A percentile compares a stretch with the other conserved stretches of the same genome.
Conservation (phyloP, 768 basidiomycete genomes). For the Lenzites betulinus region DNA sequence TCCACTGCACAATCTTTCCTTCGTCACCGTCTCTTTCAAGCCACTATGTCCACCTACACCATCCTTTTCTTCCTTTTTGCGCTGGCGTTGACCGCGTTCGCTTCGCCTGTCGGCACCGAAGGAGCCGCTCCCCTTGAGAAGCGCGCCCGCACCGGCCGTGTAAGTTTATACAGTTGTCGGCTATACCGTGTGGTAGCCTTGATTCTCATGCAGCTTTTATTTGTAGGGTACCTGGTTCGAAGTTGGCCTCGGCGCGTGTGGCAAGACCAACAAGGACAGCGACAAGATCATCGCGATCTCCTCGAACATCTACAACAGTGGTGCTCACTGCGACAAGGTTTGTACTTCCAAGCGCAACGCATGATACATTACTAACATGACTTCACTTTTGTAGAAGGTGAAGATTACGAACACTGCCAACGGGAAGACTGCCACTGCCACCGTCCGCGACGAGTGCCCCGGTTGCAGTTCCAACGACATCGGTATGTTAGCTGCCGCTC, state of each 20-base stretch:
- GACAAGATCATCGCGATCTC: conserved; percentile 67
- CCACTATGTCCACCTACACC: conserved; percentile 41
- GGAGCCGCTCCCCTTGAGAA: conserved; percentile 42
- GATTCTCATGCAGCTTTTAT: neutral
- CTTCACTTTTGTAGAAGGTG: conserved; percentile 47
- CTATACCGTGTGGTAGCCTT: no score
- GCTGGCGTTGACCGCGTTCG: conserved; percentile 43
- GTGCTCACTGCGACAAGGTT: conserved; percentile 63
- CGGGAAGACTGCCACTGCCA: conserved; percentile 49
- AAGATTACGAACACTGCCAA: conserved; percentile 58
- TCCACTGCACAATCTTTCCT: conserved; percentile 20
- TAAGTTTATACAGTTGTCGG: no score
- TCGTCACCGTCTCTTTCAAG: neutral
- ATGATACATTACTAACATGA: neutral
- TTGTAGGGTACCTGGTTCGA: conserved; percentile 68
- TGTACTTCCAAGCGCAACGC: conserved; percentile 16
- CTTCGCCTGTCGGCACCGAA: conserved; percentile 46
- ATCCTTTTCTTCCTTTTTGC: conserved; percentile 39
- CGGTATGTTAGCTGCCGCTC: conserved; percentile 42
- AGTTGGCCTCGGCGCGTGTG: conserved; percentile 65
- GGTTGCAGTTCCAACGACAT: conserved; percentile 54
- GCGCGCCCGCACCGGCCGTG: conserved; percentile 58
- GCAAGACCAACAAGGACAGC: conserved; percentile 46
- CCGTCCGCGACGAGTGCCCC: conserved; percentile 59
- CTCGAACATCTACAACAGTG: conserved; percentile 50